phyloP scores from a whole-genome alignment of 108 stramenopile species.

The Skeletonema menzelii region DNA sequence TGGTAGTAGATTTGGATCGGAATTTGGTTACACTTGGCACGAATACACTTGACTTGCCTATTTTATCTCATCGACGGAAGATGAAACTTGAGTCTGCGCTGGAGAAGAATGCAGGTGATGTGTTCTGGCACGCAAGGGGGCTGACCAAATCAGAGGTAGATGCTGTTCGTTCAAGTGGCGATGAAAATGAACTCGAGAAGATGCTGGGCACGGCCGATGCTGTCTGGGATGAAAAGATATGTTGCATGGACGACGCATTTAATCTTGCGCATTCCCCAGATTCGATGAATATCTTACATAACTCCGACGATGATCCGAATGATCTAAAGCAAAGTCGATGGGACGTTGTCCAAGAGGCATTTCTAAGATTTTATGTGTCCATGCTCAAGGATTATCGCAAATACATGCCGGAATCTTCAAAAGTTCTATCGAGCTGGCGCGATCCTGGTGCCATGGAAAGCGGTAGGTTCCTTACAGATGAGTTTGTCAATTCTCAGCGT shows the following conservation, averaged over 20 bases:
- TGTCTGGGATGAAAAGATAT: constrained; percentile 75
- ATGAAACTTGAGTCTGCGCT: constrained; percentile 67
- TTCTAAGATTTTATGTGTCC: constrained; percentile 85
- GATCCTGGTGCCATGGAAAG: constrained; percentile 19
- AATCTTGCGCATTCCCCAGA: constrained; percentile 77
- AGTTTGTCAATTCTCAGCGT: constrained; percentile 68
- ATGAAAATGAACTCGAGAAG: constrained; percentile 22
- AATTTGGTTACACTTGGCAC: constrained; percentile 72
- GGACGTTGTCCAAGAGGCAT: constrained; percentile 91
- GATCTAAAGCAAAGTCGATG: constrained; percentile 64
- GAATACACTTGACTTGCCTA: constrained; percentile 57
- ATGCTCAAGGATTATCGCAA: constrained; percentile 84
- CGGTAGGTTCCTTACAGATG: constrained; percentile 45
- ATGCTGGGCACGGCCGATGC: constrained; percentile 41
- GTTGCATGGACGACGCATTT: constrained; percentile 77
- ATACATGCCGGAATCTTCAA: constrained; percentile 49
- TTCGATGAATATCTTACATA: constrained; percentile 42
- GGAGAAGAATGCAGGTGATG: constrained; percentile 71
- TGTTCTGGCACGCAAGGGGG: constrained; percentile 80
- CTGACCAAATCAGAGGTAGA: constrained; percentile 55
- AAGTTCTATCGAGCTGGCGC: constrained; percentile 36
- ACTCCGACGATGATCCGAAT: constrained; percentile 25
- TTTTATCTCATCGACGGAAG: constrained; percentile 70
- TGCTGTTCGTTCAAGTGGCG: constrained; percentile 30
- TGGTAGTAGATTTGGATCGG: constrained; percentile 90